A percentile compares a stretch with the other conserved stretches of the same genome.
These are phyloP conservation scores for Xerocomus potaroensis DNA, from an alignment of 768 basidiomycete genomes.

Conservation along the genomic window DNA sequence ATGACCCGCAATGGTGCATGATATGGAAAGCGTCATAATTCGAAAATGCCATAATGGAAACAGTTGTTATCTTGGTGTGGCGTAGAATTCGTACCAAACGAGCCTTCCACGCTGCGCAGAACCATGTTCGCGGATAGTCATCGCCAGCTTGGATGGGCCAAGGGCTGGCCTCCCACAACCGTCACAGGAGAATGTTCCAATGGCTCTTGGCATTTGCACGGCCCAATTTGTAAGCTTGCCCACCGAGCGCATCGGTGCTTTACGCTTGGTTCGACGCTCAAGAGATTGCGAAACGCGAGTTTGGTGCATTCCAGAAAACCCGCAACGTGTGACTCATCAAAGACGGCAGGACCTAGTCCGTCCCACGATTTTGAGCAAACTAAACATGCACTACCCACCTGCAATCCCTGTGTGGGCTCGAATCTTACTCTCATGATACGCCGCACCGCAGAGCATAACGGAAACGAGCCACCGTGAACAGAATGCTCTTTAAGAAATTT, in stretches of 20 bases:
- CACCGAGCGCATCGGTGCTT: conserved; percentile 9
- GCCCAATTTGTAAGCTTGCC: conserved; percentile 15
- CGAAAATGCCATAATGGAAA: conserved; percentile 20
- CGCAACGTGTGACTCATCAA: conserved; percentile 25
- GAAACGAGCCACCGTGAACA: conserved; percentile 11
- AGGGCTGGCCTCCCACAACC: conserved; percentile 23
- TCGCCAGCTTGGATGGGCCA: conserved; percentile 20
- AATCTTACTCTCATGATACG: conserved; percentile 14
- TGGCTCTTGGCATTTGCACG: conserved; percentile 12
- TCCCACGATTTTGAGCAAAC: conserved; percentile 9
- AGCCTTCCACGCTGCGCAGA: conserved; percentile 21
- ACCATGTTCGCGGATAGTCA: conserved; percentile 6
- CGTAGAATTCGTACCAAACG: conserved; percentile 19
- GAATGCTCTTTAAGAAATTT: conserved; percentile 17
- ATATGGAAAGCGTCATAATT: conserved; percentile 8
- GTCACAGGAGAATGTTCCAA: not conserved
- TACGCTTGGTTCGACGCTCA: conserved; percentile 15
- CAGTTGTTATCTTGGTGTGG: conserved; percentile 26
- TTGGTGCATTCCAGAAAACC: conserved; percentile 20
- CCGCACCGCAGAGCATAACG: conserved; percentile 21
- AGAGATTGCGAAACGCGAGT: conserved; percentile 7
- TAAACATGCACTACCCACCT: conserved; percentile 24
- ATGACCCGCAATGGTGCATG: conserved; percentile 14
- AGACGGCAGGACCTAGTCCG: conserved; percentile 9
- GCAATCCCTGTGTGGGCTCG: conserved; percentile 15